Conservation (phyloP, 495 filamentous ascomycete species). For the Talaromyces trachyspermus region DNA sequence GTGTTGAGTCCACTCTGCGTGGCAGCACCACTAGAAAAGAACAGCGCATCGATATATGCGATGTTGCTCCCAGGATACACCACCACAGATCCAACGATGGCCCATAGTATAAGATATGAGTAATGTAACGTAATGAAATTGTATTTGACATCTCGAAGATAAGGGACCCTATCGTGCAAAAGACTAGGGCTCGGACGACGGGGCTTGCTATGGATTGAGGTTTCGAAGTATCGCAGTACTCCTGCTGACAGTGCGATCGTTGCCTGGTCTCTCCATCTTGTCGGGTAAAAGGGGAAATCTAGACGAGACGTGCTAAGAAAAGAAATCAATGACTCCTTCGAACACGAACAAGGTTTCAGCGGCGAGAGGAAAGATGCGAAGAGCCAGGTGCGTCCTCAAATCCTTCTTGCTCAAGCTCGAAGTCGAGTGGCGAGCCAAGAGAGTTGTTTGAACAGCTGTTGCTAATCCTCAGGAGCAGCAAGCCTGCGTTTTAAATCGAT, state of each 20-base stretch:
- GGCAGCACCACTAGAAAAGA: conserved; percentile 69
- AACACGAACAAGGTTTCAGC: too few species aligned
- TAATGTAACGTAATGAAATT: conserved; percentile 81
- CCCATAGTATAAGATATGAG: conserved; percentile 65
- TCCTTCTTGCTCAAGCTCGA: neutral
- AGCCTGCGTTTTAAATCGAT: neutral
- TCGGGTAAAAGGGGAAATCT: too few species aligned
- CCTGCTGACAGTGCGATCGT: neutral
- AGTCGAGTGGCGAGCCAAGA: neutral
- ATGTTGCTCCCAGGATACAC: conserved; percentile 58
- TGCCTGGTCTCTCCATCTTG: neutral
- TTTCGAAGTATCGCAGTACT: neutral
- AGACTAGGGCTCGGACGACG: too few species aligned
- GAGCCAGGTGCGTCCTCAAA: too few species aligned
- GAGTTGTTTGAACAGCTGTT: neutral
- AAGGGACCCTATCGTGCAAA: conserved; percentile 6
- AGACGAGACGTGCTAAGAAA: too few species aligned
- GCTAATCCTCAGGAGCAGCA: neutral
- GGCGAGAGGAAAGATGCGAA: too few species aligned
- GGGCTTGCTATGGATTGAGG: neutral
- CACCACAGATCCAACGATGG: conserved; percentile 66
- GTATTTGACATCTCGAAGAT: conserved; percentile 1
- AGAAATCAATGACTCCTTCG: too few species aligned
- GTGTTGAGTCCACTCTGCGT: conserved; percentile 93
- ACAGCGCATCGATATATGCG: conserved; percentile 80